Evolutionary conservation across 148 eudicot genomes (phyloP), one percentile per base, ranked within the genome.

Genomic region (Rhododendron williamsianum): DNA sequence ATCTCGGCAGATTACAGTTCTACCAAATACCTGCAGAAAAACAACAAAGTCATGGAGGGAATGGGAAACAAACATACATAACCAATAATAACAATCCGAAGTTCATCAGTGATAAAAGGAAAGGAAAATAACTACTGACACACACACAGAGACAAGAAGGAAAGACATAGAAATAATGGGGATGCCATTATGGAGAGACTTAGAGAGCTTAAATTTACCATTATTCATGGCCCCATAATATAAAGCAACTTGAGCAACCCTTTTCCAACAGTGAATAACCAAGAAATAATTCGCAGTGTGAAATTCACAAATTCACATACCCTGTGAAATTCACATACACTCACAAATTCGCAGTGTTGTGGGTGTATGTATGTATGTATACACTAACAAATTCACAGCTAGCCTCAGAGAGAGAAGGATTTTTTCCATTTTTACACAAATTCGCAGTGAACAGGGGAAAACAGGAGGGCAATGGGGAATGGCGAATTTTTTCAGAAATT

Each of bases 1-100:
- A 91, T 95, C 93, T 86, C 98, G 91, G 86, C 99, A 97, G 46
- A 97, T 89, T 51, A 97, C 98, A 43, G 98, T 97, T 90, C 93
- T 93, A 78, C 93, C 95, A 89, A 97, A 97, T 27, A 97, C 99
- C 99, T 97, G 49, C 43, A 48, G 27, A 72, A 86, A 71, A 80
- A 56, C 76, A 67, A 71, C n/a, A 11, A 74, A 43, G 45, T 41
- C 6, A 74, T 21, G 63, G 46, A 81, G 27, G 30, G 19, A 21
- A 72, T n/a, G 67, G 33, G 25, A 58, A 72, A 25, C 25, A 43
- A 7, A 9, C 23, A 21, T 46, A 54, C 85, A 76, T 33, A 41
- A 9, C 38, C 41, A 71, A 13, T 13, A 30, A 30, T 15, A 71
- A 71, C 7, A 6, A 71, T 30, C 76, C 1, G 19, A 71, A 71